phyloP scores from a whole-genome alignment of 306 rosid species.

The Fragaria nilgerrensis region DNA sequence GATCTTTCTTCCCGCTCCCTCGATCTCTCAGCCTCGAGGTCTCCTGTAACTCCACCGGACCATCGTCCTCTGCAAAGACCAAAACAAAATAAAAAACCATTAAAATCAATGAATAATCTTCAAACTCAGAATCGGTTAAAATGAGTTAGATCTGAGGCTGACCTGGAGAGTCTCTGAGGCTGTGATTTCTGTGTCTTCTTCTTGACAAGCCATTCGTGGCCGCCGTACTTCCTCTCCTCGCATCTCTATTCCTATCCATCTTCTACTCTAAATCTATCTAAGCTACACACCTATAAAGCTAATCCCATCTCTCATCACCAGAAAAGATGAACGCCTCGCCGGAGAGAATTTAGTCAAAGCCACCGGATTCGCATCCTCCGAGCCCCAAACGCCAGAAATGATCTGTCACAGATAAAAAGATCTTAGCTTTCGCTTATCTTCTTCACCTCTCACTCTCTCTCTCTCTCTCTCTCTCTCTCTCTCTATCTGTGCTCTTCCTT shows the following conservation, averaged over 20 bases:
- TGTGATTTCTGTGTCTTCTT: conserved; percentile 71
- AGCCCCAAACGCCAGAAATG: conserved; percentile 6
- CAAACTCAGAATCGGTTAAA: background rate
- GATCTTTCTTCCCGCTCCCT: conserved; percentile 69
- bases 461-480: conserved; percentile 20
- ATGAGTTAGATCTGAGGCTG: conserved; percentile 56
- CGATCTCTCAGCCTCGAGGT: conserved; percentile 75
- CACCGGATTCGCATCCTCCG: conserved; percentile 11
- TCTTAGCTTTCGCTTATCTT: conserved; percentile 40
- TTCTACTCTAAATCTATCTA: conserved; percentile 16
- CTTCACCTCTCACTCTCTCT: conserved; percentile 13
- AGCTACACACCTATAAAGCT: conserved; percentile 23
- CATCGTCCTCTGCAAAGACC: conserved; percentile 74
- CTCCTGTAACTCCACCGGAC: conserved; percentile 73
- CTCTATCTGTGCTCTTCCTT: conserved; percentile 8
- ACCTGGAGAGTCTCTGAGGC: conserved; percentile 97
- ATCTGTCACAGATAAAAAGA: conserved; percentile 26
- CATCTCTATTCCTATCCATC: conserved; percentile 93
- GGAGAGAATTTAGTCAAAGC: background rate
- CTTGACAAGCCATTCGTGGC: conserved; percentile 65
- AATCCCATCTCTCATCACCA: conserved; percentile 28
- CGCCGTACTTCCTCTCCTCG: conserved; percentile 63
- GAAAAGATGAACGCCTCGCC: conserved; percentile 25
- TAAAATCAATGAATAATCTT: conserved; percentile 18
- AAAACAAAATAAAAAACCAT: background rate